phyloP scores from a whole-genome alignment of 2,329 filamentous ascomycete genomes.

The Nemania serpens region DNA sequence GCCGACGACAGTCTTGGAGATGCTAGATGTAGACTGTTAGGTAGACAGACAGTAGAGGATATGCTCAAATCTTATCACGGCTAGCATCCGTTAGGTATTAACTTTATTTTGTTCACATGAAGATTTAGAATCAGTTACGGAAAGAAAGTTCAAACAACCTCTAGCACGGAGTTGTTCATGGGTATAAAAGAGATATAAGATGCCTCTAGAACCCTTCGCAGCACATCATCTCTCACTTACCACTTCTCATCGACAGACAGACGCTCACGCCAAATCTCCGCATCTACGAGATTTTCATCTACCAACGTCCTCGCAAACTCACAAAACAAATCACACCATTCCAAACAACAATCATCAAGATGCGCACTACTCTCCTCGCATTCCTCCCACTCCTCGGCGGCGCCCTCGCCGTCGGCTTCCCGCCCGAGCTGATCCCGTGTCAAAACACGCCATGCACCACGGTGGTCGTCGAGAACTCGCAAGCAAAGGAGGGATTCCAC shows the following conservation, averaged over 20 bases:
- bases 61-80: no score
- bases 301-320: not conserved
- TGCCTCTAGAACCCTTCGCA: not conserved
- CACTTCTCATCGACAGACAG: no score
- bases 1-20: no score
- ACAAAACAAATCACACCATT: not conserved
- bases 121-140: not conserved
- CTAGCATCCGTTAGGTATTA: no score
- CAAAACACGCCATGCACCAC: not conserved
- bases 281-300: not conserved
- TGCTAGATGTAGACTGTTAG: no score
- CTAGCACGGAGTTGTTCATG: not conserved
- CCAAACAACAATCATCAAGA: not conserved
- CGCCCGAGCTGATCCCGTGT: not conserved
- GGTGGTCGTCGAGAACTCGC: conserved; percentile 3
- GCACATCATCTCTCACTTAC: no score
- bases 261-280: not conserved
- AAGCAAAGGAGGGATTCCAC: not conserved
- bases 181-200: not conserved
- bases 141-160: not conserved
- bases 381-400: conserved; percentile 9
- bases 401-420: not conserved
- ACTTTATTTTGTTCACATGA: no score
- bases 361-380: not conserved
- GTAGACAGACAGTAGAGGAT: no score